A percentile compares a stretch with the other conserved stretches of the same genome.
phyloP scores from a whole-genome alignment of 2,329 filamentous ascomycete species.

The Taxawa tesnikishii region DNA sequence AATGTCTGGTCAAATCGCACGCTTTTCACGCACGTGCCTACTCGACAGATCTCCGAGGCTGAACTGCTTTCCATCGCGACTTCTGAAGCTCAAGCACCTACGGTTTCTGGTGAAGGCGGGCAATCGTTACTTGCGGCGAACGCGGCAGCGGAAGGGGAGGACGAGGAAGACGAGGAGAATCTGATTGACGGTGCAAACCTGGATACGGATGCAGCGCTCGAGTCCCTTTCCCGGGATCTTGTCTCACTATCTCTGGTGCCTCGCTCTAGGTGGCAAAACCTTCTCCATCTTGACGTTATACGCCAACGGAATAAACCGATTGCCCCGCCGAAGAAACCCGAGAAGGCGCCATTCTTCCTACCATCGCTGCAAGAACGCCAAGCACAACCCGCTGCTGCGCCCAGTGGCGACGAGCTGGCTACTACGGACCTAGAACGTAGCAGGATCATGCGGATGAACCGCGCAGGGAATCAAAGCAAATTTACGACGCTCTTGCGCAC shows the following conservation, averaged over 20 bases:
- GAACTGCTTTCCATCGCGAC: constrained; percentile 53
- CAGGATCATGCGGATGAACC: constrained; percentile 17
- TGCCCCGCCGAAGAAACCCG: constrained; percentile 79
- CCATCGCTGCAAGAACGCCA: constrained; percentile 45
- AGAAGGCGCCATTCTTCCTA: constrained; percentile 93
- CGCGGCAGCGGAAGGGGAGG: constrained; percentile 38
- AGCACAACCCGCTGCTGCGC: constrained; percentile 14
- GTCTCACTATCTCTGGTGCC: constrained; percentile 84
- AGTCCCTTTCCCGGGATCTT: constrained; percentile 58
- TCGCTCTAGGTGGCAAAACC: constrained; percentile 83
- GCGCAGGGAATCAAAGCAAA: constrained; percentile 12
- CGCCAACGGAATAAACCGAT: constrained; percentile 86
- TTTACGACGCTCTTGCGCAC: constrained; percentile 38
- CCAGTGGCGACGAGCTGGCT: constrained; percentile 18
- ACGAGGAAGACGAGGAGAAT: constrained; percentile 36
- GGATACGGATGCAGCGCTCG: constrained; percentile 26
- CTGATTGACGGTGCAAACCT: constrained; percentile 44
- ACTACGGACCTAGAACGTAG: constrained; percentile 18
- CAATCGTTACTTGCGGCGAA: constrained; percentile 65
- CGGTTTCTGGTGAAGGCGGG: constrained; percentile 71
- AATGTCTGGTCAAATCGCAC: constrained; percentile 92
- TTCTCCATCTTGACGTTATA: constrained; percentile 85
- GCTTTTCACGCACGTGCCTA: constrained; percentile 79
- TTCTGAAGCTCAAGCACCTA: constrained; percentile 30
- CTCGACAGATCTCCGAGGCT: constrained; percentile 68